Evolutionary conservation across 176 grass and related monocot species (phyloP).

Genomic region (Oryza australiensis): DNA sequence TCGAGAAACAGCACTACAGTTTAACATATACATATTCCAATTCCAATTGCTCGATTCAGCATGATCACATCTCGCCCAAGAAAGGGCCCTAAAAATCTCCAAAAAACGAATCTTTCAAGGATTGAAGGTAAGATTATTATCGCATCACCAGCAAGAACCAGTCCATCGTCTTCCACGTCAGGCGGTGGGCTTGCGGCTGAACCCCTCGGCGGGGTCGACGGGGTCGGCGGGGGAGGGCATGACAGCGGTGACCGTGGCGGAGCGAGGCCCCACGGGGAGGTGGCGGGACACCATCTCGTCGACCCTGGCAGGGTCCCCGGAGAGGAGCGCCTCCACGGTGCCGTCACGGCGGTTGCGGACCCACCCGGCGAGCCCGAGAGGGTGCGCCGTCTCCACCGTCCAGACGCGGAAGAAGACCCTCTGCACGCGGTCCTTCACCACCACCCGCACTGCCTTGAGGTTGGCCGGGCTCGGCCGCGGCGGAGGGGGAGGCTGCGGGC

Average conservation of each 20-base stretch:
- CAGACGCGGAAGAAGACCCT: conserved; percentile 94
- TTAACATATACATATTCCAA: not conserved
- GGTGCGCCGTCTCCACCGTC: conserved; percentile 78
- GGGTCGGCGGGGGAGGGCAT: conserved; percentile 51
- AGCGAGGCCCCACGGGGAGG: conserved; percentile 54
- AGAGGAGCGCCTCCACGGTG: conserved; percentile 81
- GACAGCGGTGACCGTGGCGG: conserved; percentile 61
- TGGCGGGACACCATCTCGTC: conserved; percentile 78
- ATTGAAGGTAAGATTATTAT: not conserved
- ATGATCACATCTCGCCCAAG: not conserved
- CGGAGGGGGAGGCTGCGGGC: not conserved
- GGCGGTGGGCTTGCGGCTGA: conserved; percentile 66
- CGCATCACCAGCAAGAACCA: not conserved
- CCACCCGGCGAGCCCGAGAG: conserved; percentile 77
- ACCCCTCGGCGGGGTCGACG: conserved; percentile 52
- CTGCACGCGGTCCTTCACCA: conserved; percentile 85
- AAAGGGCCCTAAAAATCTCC: not conserved
- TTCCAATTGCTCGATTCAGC: not conserved
- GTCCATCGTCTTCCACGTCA: not conserved
- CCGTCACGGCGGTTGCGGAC: conserved; percentile 87
- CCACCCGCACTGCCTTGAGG: conserved; percentile 58
- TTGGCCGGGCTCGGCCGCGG: not conserved
- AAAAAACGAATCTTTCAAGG: not conserved
- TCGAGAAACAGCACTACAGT: not conserved
- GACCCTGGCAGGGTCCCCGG: conserved; percentile 55